Evolutionary conservation across 805 yeast genomes (phyloP), one percentile per base, ranked within the genome.

Genomic region (Jamesozyma spencerorum): DNA sequence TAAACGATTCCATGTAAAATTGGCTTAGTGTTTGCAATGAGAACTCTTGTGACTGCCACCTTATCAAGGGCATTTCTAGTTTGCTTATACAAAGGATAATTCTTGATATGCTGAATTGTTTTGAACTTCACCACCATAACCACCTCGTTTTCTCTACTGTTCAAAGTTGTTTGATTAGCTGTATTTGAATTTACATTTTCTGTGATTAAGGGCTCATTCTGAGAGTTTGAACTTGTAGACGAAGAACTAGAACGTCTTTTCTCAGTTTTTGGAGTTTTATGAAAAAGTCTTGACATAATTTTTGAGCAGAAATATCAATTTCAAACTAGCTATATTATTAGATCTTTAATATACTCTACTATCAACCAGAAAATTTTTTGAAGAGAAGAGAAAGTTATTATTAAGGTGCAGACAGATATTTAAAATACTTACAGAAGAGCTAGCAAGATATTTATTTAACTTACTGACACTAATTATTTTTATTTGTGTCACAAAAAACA

Each of bases 1-100:
- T 54, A 53, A 11, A 50, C 40, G 10, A 57, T 51, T 10, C 54
- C 51, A 15, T 58, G 53, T 18, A 56, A 41, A 7, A 56, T 31
- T 4, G 70, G 69, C 33, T 57, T 54, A 3, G 63, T 54, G 27
- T 58, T 57, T 5, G 63, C 58, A 15, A 58, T 49, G 5, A 60
- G 36, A 8, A 58, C 47, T 47, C 64, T 58, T n/a, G 69, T 60
- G 19, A 61, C 58, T 12, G 74, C 69, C 24, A 69, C 46, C 10
- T 53, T 50, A 31, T 57, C 57, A 30, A 65, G 48, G 26, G 58
- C 46, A 4, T 60, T 64, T 24, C 56, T 56, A 4, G 72, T 65
- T 43, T 70, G 66, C 45, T 60, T 62, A 11, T 70, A 70, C 43
- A 75, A 52, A 3, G 81, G 79, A 45, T 72, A 76, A 5, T 63